Percentiles rank a stretch among this genome's conserved stretches.
These are phyloP conservation scores for Geotrichum reessii DNA, from an alignment of 1,139 yeast species.

Conservation along the genomic window DNA sequence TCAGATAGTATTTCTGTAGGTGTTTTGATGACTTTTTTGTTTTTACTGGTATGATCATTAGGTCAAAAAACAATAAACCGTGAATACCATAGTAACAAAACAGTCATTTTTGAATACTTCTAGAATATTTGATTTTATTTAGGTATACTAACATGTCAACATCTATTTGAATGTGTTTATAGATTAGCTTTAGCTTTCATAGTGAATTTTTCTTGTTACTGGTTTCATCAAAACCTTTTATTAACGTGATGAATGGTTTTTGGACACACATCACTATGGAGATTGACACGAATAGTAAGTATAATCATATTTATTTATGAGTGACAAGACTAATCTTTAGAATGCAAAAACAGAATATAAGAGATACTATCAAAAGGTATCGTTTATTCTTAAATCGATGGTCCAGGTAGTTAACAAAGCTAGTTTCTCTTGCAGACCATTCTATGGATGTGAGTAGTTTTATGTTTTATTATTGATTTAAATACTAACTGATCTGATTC, in stretches of 20 bases:
- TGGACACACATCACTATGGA: too few relatives aligned
- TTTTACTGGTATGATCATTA: neutral
- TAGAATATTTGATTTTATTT: neutral
- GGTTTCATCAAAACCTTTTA: too few relatives aligned
- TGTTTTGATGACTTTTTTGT: neutral
- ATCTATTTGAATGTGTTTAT: neutral
- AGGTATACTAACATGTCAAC: neutral
- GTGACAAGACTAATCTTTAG: too few relatives aligned
- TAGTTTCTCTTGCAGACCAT: neutral
- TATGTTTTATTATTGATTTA: too few relatives aligned
- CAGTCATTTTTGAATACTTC: neutral
- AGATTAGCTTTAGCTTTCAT: neutral
- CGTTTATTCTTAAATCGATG: neutral
- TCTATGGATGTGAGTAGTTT: too few relatives aligned
- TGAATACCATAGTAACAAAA: neutral
- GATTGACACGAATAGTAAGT: too few relatives aligned
- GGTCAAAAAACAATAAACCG: neutral
- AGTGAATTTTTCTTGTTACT: neutral
- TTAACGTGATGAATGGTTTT: too few relatives aligned
- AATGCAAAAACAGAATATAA: too few relatives aligned
- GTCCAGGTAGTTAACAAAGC: neutral
- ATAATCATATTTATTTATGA: too few relatives aligned
- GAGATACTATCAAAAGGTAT: neutral
- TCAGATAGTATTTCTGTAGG: too few relatives aligned
- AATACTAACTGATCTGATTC: too few relatives aligned